These are phyloP conservation scores for Pseudotsuga menziesii DNA, from an alignment of 75 land plant genomes.

Conservation along the genomic window DNA sequence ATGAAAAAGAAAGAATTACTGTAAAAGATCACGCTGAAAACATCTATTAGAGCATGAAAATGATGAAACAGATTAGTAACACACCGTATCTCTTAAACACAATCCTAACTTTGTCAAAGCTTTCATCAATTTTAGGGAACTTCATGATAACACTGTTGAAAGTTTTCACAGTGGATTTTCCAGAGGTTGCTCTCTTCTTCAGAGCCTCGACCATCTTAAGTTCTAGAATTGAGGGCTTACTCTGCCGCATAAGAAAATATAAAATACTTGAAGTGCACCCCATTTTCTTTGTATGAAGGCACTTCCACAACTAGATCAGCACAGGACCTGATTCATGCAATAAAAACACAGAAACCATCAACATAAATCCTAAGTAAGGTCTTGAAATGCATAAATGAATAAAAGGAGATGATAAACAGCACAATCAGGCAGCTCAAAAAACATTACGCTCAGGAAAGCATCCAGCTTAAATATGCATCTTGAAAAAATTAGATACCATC, in stretches of 20 bases:
- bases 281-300: background rate
- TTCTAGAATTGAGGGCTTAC: slow-evolving; percentile 54
- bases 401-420: background rate
- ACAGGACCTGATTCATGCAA: slow-evolving; percentile 1
- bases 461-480: background rate
- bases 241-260: background rate
- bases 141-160: slow-evolving; percentile 88
- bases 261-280: background rate
- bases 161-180: slow-evolving; percentile 60
- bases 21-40: background rate
- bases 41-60: background rate
- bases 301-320: slow-evolving; percentile 2
- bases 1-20: background rate
- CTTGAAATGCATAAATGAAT: background rate
- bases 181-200: slow-evolving; percentile 49
- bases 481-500: background rate
- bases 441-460: background rate
- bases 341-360: background rate
- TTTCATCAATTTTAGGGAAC: slow-evolving; percentile 93
- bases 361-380: background rate
- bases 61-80: slow-evolving; percentile 12
- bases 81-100: slow-evolving; percentile 82
- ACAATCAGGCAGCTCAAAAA: background rate
- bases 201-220: slow-evolving; percentile 78
- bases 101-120: slow-evolving; percentile 70